Evolutionary conservation across 1,284 basidiomycete genomes (phyloP).

Genomic region (Porodaedalea pini): DNA sequence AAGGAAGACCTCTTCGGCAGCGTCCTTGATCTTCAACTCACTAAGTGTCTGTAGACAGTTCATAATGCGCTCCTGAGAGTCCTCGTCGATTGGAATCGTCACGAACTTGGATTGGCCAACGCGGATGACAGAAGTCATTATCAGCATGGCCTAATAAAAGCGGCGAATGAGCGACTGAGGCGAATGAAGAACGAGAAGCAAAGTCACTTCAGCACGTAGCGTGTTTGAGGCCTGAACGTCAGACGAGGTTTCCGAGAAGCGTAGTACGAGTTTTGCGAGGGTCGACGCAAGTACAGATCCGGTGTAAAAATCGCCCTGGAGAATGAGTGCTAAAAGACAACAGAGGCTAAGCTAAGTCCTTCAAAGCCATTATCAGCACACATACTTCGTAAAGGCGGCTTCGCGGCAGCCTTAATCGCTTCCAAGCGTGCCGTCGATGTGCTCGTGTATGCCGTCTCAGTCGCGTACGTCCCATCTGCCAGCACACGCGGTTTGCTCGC

Average conservation of each 20-base stretch:
- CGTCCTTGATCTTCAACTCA: slow-evolving; percentile 60
- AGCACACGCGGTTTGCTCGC: slow-evolving; percentile 53
- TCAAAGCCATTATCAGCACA: slow-evolving; percentile 18
- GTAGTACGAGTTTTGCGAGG: slow-evolving; percentile 88
- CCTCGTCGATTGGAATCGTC: slow-evolving; percentile 93
- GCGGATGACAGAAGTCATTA: slow-evolving; percentile 96
- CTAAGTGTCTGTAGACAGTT: slow-evolving; percentile 94
- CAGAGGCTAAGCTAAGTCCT: background rate
- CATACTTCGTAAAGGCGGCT: slow-evolving; percentile 84
- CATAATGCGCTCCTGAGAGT: slow-evolving; percentile 95
- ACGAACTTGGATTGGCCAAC: slow-evolving; percentile 97
- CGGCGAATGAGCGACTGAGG: background rate
- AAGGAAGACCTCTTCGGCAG: slow-evolving; percentile 85
- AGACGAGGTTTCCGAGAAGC: slow-evolving; percentile 63
- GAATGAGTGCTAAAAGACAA: slow-evolving; percentile 64
- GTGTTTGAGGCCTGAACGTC: slow-evolving; percentile 65
- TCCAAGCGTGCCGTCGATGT: slow-evolving; percentile 67
- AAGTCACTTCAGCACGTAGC: slow-evolving; percentile 77
- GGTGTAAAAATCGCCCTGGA: slow-evolving; percentile 98
- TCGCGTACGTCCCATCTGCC: slow-evolving; percentile 97
- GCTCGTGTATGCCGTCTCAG: slow-evolving; percentile 88
- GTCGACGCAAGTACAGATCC: slow-evolving; percentile 87
- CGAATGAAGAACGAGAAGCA: background rate
- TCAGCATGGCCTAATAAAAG: slow-evolving; percentile 78
- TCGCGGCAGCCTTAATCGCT: slow-evolving; percentile 80